Conservation (phyloP, 2,329 filamentous ascomycete species). For the Pseudogymnoascus sp. region DNA sequence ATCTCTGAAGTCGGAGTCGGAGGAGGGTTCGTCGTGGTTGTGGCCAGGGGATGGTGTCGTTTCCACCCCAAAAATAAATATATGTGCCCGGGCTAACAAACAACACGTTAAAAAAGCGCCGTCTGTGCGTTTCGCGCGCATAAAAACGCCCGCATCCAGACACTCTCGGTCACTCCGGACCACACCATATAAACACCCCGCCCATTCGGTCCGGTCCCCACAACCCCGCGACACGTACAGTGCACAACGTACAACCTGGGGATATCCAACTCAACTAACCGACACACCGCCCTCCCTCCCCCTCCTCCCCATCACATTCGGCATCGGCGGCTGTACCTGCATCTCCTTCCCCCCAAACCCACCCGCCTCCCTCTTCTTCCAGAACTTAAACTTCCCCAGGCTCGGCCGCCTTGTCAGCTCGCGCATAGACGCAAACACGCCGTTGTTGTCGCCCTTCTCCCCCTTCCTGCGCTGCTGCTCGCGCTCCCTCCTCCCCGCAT, state of each 20-base stretch:
- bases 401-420: neutral
- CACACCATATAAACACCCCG: neutral
- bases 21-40: neutral
- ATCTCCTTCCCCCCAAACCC: neutral
- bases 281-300: neutral
- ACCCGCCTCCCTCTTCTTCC: neutral
- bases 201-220: neutral
- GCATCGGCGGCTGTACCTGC: neutral
- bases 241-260: neutral
- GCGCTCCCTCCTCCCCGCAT: neutral
- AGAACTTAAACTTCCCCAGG: neutral
- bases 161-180: neutral
- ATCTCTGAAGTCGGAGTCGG: neutral
- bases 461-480: neutral
- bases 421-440: neutral
- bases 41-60: neutral
- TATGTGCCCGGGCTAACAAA: neutral
- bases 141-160: neutral
- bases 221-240: neutral
- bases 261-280: neutral
- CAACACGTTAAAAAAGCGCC: neutral
- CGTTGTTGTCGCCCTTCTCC: neutral
- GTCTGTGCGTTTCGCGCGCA: neutral
- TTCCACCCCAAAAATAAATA: neutral
- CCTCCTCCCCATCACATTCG: constrained; percentile 2